Percentiles rank a stretch among this genome's conserved stretches.
Evolutionary conservation across 805 yeast species (phyloP).

Genomic region (Teunomyces cretensis): DNA sequence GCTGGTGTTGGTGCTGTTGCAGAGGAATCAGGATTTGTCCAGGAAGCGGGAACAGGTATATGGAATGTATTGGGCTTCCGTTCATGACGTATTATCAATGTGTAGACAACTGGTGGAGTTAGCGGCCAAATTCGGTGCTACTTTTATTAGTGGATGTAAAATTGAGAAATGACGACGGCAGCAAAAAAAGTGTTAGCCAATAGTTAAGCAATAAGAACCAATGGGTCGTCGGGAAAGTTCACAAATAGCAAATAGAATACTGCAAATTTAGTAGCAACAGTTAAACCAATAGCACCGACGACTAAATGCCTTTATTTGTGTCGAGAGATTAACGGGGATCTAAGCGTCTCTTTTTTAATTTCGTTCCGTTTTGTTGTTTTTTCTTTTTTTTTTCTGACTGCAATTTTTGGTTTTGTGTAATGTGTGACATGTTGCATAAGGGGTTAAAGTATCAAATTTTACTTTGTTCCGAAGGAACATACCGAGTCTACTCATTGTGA

Average conservation of each 20-base stretch:
- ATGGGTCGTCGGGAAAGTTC: background rate
- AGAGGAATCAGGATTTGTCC: slow-evolving; percentile 2
- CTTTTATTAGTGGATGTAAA: slow-evolving; percentile 1
- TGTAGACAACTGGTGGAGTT: background rate
- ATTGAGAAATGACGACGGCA: slow-evolving; percentile 4
- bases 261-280: background rate
- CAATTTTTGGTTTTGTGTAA: slow-evolving; percentile 4
- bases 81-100: slow-evolving; percentile 5
- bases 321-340: background rate
- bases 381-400: slow-evolving; percentile 5
- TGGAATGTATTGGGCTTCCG: slow-evolving; percentile 8
- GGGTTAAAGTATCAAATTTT: background rate
- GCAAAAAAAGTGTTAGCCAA: slow-evolving; percentile 3
- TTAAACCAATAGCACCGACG: background rate
- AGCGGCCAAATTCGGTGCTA: slow-evolving; percentile 5
- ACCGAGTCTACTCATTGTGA: too few species aligned
- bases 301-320: background rate
- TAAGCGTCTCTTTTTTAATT: slow-evolving; percentile 3
- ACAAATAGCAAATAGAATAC: background rate
- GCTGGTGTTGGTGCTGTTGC: slow-evolving; percentile 9
- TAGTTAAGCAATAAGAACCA: background rate
- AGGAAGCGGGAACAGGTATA: slow-evolving; percentile 5
- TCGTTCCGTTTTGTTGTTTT: slow-evolving; percentile 5
- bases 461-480: background rate
- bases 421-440: background rate